Percentiles rank a stretch among this genome's conserved stretches.
Conservation (phyloP, 768 basidiomycete species). For the Mycena filopes region DNA sequence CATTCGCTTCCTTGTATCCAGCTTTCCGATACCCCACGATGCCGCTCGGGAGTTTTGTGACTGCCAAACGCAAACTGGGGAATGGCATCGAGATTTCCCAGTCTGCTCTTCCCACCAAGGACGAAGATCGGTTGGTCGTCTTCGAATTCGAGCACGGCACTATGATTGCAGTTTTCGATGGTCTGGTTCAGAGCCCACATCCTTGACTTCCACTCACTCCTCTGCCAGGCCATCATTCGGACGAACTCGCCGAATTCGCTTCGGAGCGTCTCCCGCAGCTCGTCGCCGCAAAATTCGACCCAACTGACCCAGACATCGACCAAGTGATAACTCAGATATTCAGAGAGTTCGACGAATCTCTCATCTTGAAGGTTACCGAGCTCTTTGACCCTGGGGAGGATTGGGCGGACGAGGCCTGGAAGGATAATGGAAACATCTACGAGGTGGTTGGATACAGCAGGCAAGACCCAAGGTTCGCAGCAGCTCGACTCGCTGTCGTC, state of each 20-base stretch:
- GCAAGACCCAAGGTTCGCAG: slow-evolving; percentile 12
- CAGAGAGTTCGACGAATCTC: slow-evolving; percentile 18
- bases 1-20: too few species aligned
- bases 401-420: slow-evolving; percentile 18
- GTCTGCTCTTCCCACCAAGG: slow-evolving; percentile 12
- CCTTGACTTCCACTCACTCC: not conserved
- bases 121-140: slow-evolving; percentile 20
- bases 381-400: slow-evolving; percentile 12
- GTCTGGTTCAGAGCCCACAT: not conserved
- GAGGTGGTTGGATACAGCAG: slow-evolving; percentile 16
- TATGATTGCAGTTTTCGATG: slow-evolving; percentile 26
- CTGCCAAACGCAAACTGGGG: not conserved
- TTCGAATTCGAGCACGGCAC: slow-evolving; percentile 27
- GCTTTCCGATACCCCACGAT: not conserved
- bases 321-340: slow-evolving; percentile 18
- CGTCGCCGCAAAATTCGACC: slow-evolving; percentile 18
- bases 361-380: slow-evolving; percentile 5
- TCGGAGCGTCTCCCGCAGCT: slow-evolving; percentile 13
- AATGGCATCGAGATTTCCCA: slow-evolving; percentile 2
- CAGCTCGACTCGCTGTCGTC: slow-evolving; percentile 14
- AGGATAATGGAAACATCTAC: not conserved
- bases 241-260: slow-evolving; percentile 18
- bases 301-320: slow-evolving; percentile 5
- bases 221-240: slow-evolving; percentile 13
- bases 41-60: not conserved